Evolutionary conservation across 352 stramenopile genomes (phyloP).

Genomic region (Phytopythium aichiense): DNA sequence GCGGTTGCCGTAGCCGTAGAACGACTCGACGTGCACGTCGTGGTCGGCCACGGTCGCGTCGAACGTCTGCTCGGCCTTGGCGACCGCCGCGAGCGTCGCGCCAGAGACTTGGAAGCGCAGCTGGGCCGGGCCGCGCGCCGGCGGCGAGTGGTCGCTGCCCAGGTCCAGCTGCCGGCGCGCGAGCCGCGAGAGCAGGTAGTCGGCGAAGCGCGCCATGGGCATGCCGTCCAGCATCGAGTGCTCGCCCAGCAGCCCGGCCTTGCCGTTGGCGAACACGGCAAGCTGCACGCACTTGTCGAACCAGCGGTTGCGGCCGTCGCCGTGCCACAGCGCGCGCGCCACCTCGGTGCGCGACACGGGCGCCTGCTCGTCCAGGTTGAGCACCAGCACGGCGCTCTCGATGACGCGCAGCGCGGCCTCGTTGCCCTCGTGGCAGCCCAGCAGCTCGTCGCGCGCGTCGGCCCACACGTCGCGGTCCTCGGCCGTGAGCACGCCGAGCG

Average conservation of each 20-base stretch:
- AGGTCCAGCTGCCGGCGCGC: slow-evolving; percentile 47
- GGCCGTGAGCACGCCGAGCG: slow-evolving; percentile 63
- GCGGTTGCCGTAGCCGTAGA: slow-evolving; percentile 87
- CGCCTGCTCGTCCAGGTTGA: slow-evolving; percentile 64
- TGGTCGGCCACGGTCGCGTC: slow-evolving; percentile 79
- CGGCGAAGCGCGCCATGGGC: slow-evolving; percentile 67
- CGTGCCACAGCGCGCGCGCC: slow-evolving; percentile 68
- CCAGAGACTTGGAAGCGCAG: slow-evolving; percentile 52
- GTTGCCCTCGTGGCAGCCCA: slow-evolving; percentile 53
- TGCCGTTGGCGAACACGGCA: slow-evolving; percentile 94
- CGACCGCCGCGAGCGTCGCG: slow-evolving; percentile 44
- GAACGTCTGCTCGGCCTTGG: slow-evolving; percentile 48
- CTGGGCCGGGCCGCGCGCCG: slow-evolving; percentile 31
- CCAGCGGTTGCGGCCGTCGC: slow-evolving; percentile 92
- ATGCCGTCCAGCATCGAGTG: slow-evolving; percentile 91
- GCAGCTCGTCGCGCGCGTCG: slow-evolving; percentile 62
- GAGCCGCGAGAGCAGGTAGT: slow-evolving; percentile 59
- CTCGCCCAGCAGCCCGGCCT: slow-evolving; percentile 91
- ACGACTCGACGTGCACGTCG: slow-evolving; percentile 83
- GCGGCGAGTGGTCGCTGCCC: slow-evolving; percentile 20
- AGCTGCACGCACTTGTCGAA: slow-evolving; percentile 98
- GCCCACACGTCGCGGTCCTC: slow-evolving; percentile 77
- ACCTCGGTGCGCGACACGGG: slow-evolving; percentile 63
- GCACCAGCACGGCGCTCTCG: slow-evolving; percentile 61
- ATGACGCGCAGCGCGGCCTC: slow-evolving; percentile 45